Evolutionary conservation across 2,329 filamentous ascomycete species (phyloP).

Genomic region (Bipolaris zeicola): DNA sequence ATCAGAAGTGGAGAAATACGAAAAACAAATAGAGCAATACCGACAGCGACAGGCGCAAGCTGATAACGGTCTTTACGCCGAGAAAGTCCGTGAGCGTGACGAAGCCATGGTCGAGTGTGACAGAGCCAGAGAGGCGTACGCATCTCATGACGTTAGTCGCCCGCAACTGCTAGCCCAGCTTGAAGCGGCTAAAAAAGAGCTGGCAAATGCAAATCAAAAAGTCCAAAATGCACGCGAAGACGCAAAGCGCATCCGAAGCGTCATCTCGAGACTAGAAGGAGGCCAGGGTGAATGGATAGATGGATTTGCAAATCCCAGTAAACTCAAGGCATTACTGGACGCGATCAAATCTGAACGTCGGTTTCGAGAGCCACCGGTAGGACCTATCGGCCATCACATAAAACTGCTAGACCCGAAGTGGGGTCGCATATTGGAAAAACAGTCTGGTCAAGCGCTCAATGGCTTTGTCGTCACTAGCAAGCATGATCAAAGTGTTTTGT

Average conservation of each 20-base stretch:
- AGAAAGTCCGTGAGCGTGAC: constrained; percentile 65
- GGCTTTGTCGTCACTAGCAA: constrained; percentile 83
- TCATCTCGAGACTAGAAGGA: constrained; percentile 58
- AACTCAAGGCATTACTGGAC: constrained; percentile 66
- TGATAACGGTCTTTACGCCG: constrained; percentile 71
- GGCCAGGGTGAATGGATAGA: constrained; percentile 65
- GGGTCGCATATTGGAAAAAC: constrained; percentile 80
- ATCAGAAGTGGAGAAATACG: constrained; percentile 48
- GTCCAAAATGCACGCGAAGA: constrained; percentile 52
- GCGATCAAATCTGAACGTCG: constrained; percentile 71
- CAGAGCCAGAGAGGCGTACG: constrained; percentile 52
- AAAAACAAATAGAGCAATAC: constrained; percentile 60
- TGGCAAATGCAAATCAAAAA: constrained; percentile 26
- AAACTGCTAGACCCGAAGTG: constrained; percentile 79
- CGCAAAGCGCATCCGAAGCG: constrained; percentile 58
- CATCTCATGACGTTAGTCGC: constrained; percentile 49
- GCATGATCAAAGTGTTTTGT: constrained; percentile 73
- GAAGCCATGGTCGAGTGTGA: constrained; percentile 60
- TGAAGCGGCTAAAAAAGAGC: constrained; percentile 36
- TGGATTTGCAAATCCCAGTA: constrained; percentile 64
- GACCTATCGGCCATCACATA: constrained; percentile 81
- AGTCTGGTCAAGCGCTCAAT: constrained; percentile 71
- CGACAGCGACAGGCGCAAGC: constrained; percentile 63
- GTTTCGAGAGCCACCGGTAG: constrained; percentile 76
- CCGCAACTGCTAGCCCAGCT: constrained; percentile 46